A percentile compares a stretch with the other conserved stretches of the same genome.
Evolutionary conservation across 345 rosid species (phyloP).

Genomic region (Aquilaria yunnanensis): DNA sequence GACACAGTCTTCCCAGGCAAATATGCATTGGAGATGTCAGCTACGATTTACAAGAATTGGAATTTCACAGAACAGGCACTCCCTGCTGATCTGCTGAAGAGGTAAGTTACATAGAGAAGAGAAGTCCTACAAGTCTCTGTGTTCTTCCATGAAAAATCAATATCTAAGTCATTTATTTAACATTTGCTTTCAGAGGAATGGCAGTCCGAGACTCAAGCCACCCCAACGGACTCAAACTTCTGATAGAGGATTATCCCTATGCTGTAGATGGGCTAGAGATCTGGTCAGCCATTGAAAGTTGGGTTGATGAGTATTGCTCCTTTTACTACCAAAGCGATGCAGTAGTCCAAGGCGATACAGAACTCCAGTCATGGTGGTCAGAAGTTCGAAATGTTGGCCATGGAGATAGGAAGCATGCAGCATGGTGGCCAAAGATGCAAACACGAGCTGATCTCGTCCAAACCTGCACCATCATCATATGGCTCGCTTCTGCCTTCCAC

Average conservation of each 20-base stretch:
- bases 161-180: neutral
- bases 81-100: slow-evolving; percentile 70
- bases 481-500: slow-evolving; percentile 94
- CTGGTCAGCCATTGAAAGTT: slow-evolving; percentile 80
- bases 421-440: slow-evolving; percentile 81
- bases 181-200: slow-evolving; percentile 51
- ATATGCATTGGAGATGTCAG: slow-evolving; percentile 79
- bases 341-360: slow-evolving; percentile 48
- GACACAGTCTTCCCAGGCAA: slow-evolving; percentile 66
- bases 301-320: slow-evolving; percentile 78
- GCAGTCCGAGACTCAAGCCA: slow-evolving; percentile 48
- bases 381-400: slow-evolving; percentile 71
- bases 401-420: slow-evolving; percentile 62
- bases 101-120: slow-evolving; percentile 29
- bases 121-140: neutral
- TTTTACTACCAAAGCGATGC: slow-evolving; percentile 61
- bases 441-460: slow-evolving; percentile 48
- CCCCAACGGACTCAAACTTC: slow-evolving; percentile 56
- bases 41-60: slow-evolving; percentile 67
- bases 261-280: slow-evolving; percentile 92
- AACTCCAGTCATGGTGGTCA: slow-evolving; percentile 87
- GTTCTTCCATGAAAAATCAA: neutral
- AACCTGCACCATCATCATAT: slow-evolving; percentile 72
- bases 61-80: slow-evolving; percentile 75
- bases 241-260: slow-evolving; percentile 82